Percentiles rank a stretch among this genome's conserved stretches.
phyloP scores from a whole-genome alignment of 2,329 filamentous ascomycete genomes.

The Diaporthe sp. region DNA sequence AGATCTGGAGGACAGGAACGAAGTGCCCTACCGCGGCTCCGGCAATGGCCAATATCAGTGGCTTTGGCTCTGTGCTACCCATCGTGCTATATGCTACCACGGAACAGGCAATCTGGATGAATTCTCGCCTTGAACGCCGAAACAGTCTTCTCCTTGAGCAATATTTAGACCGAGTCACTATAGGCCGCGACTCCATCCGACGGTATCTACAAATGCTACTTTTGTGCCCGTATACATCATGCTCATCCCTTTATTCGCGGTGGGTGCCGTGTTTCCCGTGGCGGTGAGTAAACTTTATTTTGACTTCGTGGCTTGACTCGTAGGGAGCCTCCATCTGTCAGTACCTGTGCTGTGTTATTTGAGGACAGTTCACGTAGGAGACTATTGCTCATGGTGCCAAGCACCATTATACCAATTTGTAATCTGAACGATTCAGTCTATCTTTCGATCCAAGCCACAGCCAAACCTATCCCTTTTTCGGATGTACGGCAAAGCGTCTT shows the following conservation, averaged over 20 bases:
- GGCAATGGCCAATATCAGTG: constrained; percentile 12
- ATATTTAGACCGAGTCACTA: not conserved
- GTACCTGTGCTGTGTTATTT: not conserved
- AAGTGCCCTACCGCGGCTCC: constrained; percentile 24
- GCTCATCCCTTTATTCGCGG: not conserved
- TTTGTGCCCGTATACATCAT: not conserved
- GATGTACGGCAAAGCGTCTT: too few species aligned
- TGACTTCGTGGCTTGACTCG: not conserved
- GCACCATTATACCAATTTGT: not conserved
- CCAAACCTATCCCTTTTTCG: not conserved
- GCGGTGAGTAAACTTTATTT: constrained; percentile 3
- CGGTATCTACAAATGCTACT: not conserved
- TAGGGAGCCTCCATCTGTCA: not conserved
- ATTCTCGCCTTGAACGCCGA: not conserved
- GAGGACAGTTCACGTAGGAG: not conserved
- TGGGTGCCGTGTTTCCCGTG: not conserved
- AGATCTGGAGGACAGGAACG: constrained; percentile 48
- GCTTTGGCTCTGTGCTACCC: constrained; percentile 3
- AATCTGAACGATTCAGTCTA: not conserved
- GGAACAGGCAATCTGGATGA: not conserved
- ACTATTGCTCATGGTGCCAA: not conserved
- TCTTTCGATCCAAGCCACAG: not conserved
- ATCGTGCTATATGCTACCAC: not conserved
- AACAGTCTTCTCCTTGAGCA: not conserved
- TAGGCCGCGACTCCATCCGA: not conserved